Evolutionary conservation across 495 filamentous ascomycete species (phyloP).

Genomic region (Filosporella fistucella): DNA sequence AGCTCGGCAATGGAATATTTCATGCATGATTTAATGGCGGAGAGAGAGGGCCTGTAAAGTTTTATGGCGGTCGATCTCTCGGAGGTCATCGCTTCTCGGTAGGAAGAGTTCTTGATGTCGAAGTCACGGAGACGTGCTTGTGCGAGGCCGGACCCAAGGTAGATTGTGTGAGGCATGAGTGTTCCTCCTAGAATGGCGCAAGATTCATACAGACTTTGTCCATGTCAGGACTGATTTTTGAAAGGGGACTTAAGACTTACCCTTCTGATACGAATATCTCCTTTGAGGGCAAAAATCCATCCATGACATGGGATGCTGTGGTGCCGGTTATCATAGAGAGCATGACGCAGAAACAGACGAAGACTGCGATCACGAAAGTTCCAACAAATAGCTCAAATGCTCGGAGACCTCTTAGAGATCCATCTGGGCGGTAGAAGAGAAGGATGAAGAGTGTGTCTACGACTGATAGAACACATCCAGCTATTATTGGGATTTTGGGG

Average conservation of each 20-base stretch:
- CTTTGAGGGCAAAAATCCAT: conserved; percentile 73
- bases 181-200: conserved; percentile 89
- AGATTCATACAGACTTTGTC: conserved; percentile 67
- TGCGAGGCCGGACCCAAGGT: conserved; percentile 79
- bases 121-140: conserved; percentile 76
- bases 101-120: conserved; percentile 53
- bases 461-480: conserved; percentile 79
- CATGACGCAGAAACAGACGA: conserved; percentile 80
- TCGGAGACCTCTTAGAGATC: conserved; percentile 63
- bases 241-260: conserved; percentile 29
- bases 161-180: conserved; percentile 88
- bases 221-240: not conserved
- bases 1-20: conserved; percentile 74
- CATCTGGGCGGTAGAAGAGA: conserved; percentile 71
- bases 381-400: conserved; percentile 77
- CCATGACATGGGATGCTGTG: conserved; percentile 57
- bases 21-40: conserved; percentile 71
- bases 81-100: conserved; percentile 1
- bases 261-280: conserved; percentile 61
- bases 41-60: conserved; percentile 72
- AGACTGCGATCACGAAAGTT: conserved; percentile 71
- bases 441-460: conserved; percentile 78
- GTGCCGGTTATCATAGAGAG: conserved; percentile 64
- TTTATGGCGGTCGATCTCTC: conserved; percentile 33
- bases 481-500: conserved; percentile 70